A percentile compares a stretch with the other conserved stretches of the same genome.
phyloP scores from a whole-genome alignment of 106 monocot genomes.

The Posidonia australis region DNA sequence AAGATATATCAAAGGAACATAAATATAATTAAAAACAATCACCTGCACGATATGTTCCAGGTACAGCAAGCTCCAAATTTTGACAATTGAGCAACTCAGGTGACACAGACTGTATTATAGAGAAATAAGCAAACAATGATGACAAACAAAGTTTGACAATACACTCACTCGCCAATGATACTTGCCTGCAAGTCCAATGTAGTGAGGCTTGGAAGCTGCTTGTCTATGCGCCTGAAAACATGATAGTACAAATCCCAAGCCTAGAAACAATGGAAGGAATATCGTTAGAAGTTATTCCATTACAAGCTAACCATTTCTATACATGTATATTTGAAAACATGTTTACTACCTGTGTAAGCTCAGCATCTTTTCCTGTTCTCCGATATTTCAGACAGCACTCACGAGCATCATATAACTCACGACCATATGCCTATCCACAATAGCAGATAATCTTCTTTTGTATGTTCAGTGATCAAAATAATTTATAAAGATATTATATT shows the following conservation, averaged over 20 bases:
- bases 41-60: conserved; percentile 98
- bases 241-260: conserved; percentile 99
- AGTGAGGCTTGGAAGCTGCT: conserved; percentile 92
- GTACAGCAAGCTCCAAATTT: conserved; percentile 95
- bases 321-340: not conserved
- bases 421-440: conserved; percentile 72
- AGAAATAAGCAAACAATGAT: not conserved
- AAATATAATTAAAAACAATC: not conserved
- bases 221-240: conserved; percentile 98
- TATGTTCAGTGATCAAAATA: not conserved
- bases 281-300: too few species aligned
- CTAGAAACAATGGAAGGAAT: conserved; percentile 19
- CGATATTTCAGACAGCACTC: conserved; percentile 88
- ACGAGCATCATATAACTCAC: conserved; percentile 79
- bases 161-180: not conserved
- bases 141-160: not conserved
- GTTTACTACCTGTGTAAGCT: conserved; percentile 71
- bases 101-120: conserved; percentile 75
- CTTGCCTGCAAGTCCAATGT: conserved; percentile 85
- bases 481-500: not conserved
- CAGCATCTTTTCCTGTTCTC: conserved; percentile 85
- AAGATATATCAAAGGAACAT: not conserved
- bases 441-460: not conserved
- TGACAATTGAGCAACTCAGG: conserved; percentile 81
- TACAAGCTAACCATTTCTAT: not conserved